phyloP scores from a whole-genome alignment of 2,329 filamentous ascomycete genomes.

The Trichoderma semiorbis region DNA sequence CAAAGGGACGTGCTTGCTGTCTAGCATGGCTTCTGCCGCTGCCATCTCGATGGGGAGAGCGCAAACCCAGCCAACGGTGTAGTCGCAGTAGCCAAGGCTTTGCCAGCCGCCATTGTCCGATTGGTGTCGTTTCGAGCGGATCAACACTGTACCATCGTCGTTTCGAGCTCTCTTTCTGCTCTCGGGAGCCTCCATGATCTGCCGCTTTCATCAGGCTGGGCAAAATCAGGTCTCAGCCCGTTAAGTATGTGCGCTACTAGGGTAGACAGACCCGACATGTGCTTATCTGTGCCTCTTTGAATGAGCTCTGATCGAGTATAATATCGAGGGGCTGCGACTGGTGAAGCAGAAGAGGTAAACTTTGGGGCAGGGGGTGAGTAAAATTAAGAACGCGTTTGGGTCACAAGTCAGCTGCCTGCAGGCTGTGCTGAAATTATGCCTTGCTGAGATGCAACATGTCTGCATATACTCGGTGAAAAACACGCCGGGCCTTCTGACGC shows the following conservation, averaged over 20 bases:
- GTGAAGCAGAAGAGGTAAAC: background rate
- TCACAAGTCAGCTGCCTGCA: background rate
- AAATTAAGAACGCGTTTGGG: background rate
- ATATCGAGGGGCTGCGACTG: no score
- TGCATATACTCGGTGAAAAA: background rate
- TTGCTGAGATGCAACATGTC: background rate
- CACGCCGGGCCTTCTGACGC: background rate
- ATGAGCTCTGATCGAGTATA: no score
- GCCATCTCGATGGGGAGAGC: background rate
- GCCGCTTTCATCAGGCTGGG: background rate
- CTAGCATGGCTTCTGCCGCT: background rate
- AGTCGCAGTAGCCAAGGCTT: background rate
- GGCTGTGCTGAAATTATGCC: background rate
- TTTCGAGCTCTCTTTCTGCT: background rate
- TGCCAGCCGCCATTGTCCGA: background rate
- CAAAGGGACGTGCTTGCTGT: background rate
- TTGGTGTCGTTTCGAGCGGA: background rate
- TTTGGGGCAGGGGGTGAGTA: accelerated
- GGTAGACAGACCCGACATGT: no score
- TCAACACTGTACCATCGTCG: background rate
- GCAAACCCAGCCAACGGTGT: background rate
- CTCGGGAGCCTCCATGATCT: background rate
- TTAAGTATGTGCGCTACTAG: background rate
- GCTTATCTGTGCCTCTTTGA: no score
- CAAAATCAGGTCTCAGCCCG: background rate